Evolutionary conservation across 176 grass and related monocot genomes (phyloP), one percentile per base, ranked within the genome.

Genomic region (Oryza glumipatula): DNA sequence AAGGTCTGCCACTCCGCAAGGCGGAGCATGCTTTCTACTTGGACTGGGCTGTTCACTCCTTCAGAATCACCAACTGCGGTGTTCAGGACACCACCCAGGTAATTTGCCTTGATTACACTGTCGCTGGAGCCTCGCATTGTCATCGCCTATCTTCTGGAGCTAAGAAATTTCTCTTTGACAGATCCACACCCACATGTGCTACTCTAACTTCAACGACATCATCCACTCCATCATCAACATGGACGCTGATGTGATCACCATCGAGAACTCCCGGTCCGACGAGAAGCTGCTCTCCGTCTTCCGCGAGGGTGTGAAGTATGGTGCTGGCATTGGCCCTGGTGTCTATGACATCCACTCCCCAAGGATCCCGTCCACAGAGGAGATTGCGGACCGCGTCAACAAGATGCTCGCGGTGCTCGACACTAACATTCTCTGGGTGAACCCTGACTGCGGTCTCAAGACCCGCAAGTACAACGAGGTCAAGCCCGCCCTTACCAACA

Each of bases 111-210:
- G 17, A n/a, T 61, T 8, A 56, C 61, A 33, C 56, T 76, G 14
- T 38, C 6, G 21, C 10, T 82, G 56, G 4, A 75, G 0, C 35
- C 60, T 72, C 47, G 3, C 13, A 4, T 47, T 79, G 41, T 30
- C 1, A 49, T 21, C 7, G 35, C 24, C 43, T 67, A 58, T 58
- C 13, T 65, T 73, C 44, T 28, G n/a, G 2, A 49, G 74, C 74
- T 61, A 84, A 16, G 13, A 11, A 11, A 21, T 28, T 23, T 79
- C 48, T 86, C 15, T 38, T 72, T 39, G 23, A 72, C 80, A 97
- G 94, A 97, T 97, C 83, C 94, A 97, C 92, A 97, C 94, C 72
- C 94, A 97, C 86, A 97, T 97, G 94, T 97, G 94, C 94, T 97
- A 97, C 83, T 97, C 94, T 16, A 94, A 97, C 86, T 97, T 97